Evolutionary conservation across 2,329 filamentous ascomycete genomes (phyloP).

Genomic region (Colletotrichum trifolii): DNA sequence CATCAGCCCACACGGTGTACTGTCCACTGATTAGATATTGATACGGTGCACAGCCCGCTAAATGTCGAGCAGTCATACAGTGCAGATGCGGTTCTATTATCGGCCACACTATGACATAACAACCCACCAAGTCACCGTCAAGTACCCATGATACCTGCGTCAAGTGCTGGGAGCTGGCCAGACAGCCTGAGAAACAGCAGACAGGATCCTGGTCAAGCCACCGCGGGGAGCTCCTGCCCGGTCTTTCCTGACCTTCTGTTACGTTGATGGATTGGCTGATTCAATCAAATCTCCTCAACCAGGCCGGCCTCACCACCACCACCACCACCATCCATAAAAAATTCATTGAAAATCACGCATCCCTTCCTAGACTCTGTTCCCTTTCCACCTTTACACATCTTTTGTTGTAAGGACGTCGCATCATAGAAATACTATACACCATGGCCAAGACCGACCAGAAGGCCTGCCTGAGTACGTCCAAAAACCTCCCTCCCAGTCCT

Average conservation of each 20-base stretch:
- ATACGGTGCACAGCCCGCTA: conserved; percentile 9
- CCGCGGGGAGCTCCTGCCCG: conserved; percentile 17
- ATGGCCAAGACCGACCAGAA: conserved; percentile 69
- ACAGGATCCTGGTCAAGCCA: neutral
- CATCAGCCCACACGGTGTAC: conserved; percentile 15
- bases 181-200: conserved; percentile 19
- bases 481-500: conserved; percentile 45
- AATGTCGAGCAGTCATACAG: neutral
- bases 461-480: conserved; percentile 70
- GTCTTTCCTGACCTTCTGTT: neutral
- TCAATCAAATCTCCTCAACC: conserved; percentile 37
- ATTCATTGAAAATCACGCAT: conserved; percentile 47
- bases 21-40: accelerated
- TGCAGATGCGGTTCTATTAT: conserved; percentile 31
- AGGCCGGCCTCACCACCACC: conserved; percentile 41
- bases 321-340: conserved; percentile 30
- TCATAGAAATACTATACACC: conserved; percentile 39
- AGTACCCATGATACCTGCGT: no score
- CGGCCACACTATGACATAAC: conserved; percentile 35
- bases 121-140: conserved; percentile 33
- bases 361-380: conserved; percentile 24
- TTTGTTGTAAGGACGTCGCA: conserved; percentile 25
- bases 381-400: neutral
- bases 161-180: conserved; percentile 7
- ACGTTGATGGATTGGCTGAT: conserved; percentile 30